Conservation (phyloP, 169 alveolate genomes). For the Eimeria acervulina region DNA sequence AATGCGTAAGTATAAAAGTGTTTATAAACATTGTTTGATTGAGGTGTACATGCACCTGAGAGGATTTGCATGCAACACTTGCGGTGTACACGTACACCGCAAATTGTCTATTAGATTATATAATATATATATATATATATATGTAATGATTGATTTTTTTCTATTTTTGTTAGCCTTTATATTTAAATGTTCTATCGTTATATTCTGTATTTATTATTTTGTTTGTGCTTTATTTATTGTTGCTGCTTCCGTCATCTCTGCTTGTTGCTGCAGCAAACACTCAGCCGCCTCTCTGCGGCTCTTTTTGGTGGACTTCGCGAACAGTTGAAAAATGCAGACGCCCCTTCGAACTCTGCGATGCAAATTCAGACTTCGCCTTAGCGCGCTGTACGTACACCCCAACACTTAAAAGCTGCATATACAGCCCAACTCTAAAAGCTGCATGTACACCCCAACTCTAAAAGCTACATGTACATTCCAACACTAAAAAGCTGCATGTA, state of each 20-base stretch:
- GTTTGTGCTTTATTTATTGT: too few relatives aligned
- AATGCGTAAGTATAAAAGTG: not conserved
- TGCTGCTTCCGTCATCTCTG: too few relatives aligned
- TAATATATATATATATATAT: too few relatives aligned
- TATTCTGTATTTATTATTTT: too few relatives aligned
- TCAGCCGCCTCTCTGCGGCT: not conserved
- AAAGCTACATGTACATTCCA: too few relatives aligned
- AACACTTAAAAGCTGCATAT: too few relatives aligned
- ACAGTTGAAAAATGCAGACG: not conserved
- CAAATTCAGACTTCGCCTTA: not conserved
- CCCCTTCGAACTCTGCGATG: not conserved
- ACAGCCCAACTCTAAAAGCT: not conserved
- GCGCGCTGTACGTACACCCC: not conserved
- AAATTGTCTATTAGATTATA: too few relatives aligned
- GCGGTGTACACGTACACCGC: too few relatives aligned
- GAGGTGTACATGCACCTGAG: constrained; percentile 1
- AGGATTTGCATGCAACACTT: too few relatives aligned
- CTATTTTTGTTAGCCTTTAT: not conserved
- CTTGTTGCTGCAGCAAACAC: not conserved
- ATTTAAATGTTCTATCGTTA: too few relatives aligned
- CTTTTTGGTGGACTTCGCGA: constrained; percentile 38
- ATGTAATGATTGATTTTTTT: not conserved
- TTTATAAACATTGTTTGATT: not conserved
- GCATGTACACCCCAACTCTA: not conserved
- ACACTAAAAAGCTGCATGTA: too few relatives aligned